Conservation (phyloP, 345 rosid species). For the Melaleuca alternifolia region DNA sequence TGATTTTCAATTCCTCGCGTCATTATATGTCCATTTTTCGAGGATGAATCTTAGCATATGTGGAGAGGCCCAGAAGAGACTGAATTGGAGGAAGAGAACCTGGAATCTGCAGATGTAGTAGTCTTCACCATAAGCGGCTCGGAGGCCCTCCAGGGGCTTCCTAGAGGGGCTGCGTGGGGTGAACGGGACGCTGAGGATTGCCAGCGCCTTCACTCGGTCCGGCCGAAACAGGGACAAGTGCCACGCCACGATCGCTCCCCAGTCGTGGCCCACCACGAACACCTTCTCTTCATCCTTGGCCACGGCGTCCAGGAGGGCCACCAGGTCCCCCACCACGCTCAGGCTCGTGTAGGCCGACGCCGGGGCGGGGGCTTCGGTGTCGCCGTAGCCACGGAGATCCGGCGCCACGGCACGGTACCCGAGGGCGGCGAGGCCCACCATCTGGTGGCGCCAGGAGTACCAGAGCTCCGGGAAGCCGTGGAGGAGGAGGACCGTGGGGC, state of each 20-base stretch:
- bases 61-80: background rate
- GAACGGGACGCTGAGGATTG: constrained; percentile 25
- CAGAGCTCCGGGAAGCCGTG: constrained; percentile 89
- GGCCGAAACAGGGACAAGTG: constrained; percentile 28
- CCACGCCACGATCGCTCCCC: constrained; percentile 43
- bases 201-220: constrained; percentile 27
- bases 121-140: constrained; percentile 46
- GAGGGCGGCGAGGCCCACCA: constrained; percentile 37
- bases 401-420: constrained; percentile 84
- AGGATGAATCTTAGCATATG: background rate
- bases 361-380: constrained; percentile 48
- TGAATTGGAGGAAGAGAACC: constrained; percentile 15
- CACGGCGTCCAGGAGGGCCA: constrained; percentile 25
- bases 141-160: constrained; percentile 37
- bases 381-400: constrained; percentile 78
- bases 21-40: background rate
- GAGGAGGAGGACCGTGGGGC: constrained; percentile 52
- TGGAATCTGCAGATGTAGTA: constrained; percentile 79
- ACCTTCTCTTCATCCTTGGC: constrained; percentile 14
- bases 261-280: constrained; percentile 36
- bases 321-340: constrained; percentile 43
- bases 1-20: background rate
- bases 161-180: constrained; percentile 37
- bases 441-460: constrained; percentile 89
- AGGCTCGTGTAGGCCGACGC: constrained; percentile 31